phyloP scores from a whole-genome alignment of 208 protist genomes.

The Angomonas deanei region DNA sequence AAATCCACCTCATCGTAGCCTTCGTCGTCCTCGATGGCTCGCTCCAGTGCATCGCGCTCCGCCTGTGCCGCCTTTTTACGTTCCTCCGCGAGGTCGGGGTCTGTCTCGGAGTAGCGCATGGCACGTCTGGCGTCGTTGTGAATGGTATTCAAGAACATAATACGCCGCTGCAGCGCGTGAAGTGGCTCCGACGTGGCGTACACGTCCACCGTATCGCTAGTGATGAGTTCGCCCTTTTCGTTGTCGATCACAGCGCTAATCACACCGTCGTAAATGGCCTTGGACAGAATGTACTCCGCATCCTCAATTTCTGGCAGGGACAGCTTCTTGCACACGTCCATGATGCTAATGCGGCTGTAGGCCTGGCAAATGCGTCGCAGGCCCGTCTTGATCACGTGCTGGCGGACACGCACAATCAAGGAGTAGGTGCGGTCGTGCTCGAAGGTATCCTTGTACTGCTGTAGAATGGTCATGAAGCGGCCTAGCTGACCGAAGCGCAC shows the following conservation, averaged over 20 bases:
- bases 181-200: constrained; percentile 96
- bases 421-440: constrained; percentile 94
- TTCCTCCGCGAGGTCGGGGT: constrained; percentile 75
- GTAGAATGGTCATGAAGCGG: constrained; percentile 90
- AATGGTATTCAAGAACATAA: constrained; percentile 93
- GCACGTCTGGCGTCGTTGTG: constrained; percentile 95
- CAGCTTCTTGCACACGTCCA: constrained; percentile 95
- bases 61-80: constrained; percentile 59
- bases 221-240: constrained; percentile 88
- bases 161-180: constrained; percentile 92
- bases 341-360: constrained; percentile 96
- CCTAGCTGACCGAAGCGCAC: constrained; percentile 93
- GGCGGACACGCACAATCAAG: constrained; percentile 93
- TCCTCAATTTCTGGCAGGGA: constrained; percentile 93
- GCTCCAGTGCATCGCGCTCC: constrained; percentile 59
- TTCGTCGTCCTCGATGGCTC: constrained; percentile 64
- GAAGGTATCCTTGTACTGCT: constrained; percentile 88
- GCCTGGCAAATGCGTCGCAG: constrained; percentile 95
- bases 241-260: constrained; percentile 97
- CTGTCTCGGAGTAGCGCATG: constrained; percentile 81
- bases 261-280: constrained; percentile 96
- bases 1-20: constrained; percentile 73
- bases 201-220: constrained; percentile 91
- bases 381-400: constrained; percentile 98
- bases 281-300: constrained; percentile 97